phyloP scores from a whole-genome alignment of 352 stramenopile species.

The Blastocystis sp. region DNA sequence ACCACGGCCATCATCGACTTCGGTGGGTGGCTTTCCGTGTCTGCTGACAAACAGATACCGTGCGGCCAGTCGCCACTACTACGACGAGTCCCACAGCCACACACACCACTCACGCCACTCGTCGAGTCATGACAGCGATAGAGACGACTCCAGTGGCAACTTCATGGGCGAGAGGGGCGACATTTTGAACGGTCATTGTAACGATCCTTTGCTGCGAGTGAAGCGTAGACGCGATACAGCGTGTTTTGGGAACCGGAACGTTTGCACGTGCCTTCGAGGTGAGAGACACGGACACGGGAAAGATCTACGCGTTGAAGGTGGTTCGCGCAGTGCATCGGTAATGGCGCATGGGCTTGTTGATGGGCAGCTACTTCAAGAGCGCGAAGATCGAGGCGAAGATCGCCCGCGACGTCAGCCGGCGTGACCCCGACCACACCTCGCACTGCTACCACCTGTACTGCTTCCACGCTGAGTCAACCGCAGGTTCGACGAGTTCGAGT shows the following conservation, averaged over 20 bases:
- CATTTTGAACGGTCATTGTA: constrained; percentile 22
- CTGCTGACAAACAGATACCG: no score
- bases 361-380: no score
- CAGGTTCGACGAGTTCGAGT: constrained; percentile 70
- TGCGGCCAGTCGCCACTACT: no score
- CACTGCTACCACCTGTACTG: constrained; percentile 37
- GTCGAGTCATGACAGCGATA: constrained; percentile 12
- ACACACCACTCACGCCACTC: constrained; percentile 31
- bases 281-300: constrained; percentile 23
- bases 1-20: no score
- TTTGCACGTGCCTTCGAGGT: constrained; percentile 68
- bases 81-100: background rate
- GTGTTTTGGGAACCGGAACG: constrained; percentile 59
- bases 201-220: background rate
- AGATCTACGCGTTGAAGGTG: constrained; percentile 60
- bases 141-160: constrained; percentile 54
- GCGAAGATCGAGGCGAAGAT: constrained; percentile 61
- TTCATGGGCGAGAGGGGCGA: constrained; percentile 49
- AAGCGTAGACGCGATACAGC: constrained; percentile 21
- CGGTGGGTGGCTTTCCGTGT: no score
- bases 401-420: constrained; percentile 1
- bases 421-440: constrained; percentile 16
- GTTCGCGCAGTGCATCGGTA: constrained; percentile 65
- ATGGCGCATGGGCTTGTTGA: background rate
- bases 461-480: background rate